phyloP scores from a whole-genome alignment of 768 basidiomycete genomes.

The Astraeus odoratus region DNA sequence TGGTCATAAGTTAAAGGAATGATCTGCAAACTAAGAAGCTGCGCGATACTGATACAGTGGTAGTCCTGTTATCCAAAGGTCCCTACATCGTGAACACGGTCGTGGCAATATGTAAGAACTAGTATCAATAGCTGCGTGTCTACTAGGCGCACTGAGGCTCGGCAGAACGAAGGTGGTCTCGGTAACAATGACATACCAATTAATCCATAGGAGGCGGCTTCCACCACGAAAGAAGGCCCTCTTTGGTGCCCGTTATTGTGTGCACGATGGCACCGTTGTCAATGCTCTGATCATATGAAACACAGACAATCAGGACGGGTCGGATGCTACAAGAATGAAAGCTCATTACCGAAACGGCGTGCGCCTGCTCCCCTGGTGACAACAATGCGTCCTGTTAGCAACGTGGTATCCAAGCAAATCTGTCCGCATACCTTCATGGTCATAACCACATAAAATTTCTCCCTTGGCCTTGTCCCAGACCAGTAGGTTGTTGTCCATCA shows the following conservation, averaged over 20 bases:
- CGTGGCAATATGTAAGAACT: slow-evolving; percentile 27
- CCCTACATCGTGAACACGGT: no score
- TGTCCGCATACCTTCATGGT: slow-evolving; percentile 47
- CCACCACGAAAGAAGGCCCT: slow-evolving; percentile 56
- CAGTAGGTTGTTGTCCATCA: slow-evolving; percentile 45
- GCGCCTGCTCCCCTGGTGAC: slow-evolving; percentile 25
- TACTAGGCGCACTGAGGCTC: no score
- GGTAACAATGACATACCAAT: slow-evolving; percentile 20
- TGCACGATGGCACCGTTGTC: slow-evolving; percentile 34
- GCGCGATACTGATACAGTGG: slow-evolving; percentile 30
- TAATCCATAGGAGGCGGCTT: slow-evolving; percentile 24
- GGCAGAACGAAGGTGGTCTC: slow-evolving; percentile 11
- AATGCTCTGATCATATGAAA: slow-evolving; percentile 31
- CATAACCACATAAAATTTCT: slow-evolving; percentile 49
- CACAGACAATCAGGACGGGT: slow-evolving; percentile 21
- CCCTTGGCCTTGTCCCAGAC: slow-evolving; percentile 58
- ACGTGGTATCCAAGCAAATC: not conserved
- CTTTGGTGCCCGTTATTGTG: slow-evolving; percentile 51
- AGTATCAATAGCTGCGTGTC: slow-evolving; percentile 10
- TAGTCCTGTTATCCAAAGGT: slow-evolving; percentile 17
- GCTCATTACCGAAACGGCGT: slow-evolving; percentile 30
- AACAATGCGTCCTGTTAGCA: slow-evolving; percentile 5
- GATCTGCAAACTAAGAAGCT: not conserved
- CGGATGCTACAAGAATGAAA: not conserved
- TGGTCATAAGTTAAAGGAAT: slow-evolving; percentile 18